Base-by-base conservation (phyloP, 1,139 yeast genomes). In the Magnusiomyces magnusii region DNA sequence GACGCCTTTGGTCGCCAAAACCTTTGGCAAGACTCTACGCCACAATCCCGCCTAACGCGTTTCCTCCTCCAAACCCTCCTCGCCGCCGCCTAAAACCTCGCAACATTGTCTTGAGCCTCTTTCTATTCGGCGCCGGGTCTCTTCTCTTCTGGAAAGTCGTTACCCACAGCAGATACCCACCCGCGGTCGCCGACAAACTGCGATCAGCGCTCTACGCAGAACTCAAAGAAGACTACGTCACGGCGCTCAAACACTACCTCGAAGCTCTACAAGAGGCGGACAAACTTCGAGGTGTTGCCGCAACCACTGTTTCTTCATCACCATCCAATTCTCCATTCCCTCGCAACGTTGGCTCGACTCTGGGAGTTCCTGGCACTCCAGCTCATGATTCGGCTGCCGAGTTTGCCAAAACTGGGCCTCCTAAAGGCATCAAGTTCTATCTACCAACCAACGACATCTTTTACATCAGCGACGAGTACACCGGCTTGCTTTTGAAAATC, bases 141-240 rank as follows among this genome's bases (percentile, higher is more conserved):
- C 53, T 53, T 39, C 57, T 57, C 13, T 44, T 41, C 24, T 60
- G 60, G 60, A 60, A 56, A 28, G 55, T 55, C 42, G 19, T 54
- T 42, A 69, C 75, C 1, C 62, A 67, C 57, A 75, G 73, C 62
- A 67, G 70, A 58, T 82, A 78, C 65, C 81, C 85, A 0, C 73
- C 76, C 0, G 71, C 76, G 3, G 96, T 91, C 15, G 95, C 96
- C 25, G 78, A 76, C 55, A 77, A 81, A 47, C 75, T 91, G 64
- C 77, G 96, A 52, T 81, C 84, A 66, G 97, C 88, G 0, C 74
- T 92, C 7, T 84, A 93, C 87, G 93, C 95, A 1, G 97, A 92
- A 71, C 62, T 66, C 55, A 80, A 87, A 57, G 87, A 85, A 51
- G 79, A 82, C 64, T 84, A 80, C 69, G 78, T 80, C 61, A 75